Percentiles rank a stretch among this genome's conserved stretches.
These are phyloP conservation scores for Pythium plurisporium DNA, from an alignment of 352 stramenopile genomes.

Conservation along the genomic window DNA sequence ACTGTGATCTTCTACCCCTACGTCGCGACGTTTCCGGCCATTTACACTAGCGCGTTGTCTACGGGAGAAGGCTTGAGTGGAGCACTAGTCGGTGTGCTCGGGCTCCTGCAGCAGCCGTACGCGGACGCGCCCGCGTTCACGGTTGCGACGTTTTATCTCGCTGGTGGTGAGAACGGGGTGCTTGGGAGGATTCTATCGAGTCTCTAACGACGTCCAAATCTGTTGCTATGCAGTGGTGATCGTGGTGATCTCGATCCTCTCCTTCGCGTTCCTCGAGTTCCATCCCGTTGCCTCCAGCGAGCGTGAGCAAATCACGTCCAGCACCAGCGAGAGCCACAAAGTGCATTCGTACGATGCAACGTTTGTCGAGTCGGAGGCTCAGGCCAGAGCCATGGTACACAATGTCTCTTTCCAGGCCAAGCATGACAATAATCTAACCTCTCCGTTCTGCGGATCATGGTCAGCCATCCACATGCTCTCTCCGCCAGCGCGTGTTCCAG, in stretches of 20 bases:
- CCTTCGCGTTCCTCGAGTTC: constrained; percentile 50
- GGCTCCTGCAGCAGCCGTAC: constrained; percentile 55
- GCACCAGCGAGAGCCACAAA: constrained; percentile 4
- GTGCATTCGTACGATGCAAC: constrained; percentile 19
- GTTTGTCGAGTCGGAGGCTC: constrained; percentile 11
- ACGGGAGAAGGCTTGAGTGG: constrained; percentile 66
- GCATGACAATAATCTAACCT: too few species aligned
- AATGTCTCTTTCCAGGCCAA: background rate
- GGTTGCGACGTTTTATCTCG: constrained; percentile 49
- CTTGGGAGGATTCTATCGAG: background rate
- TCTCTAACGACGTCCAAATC: background rate
- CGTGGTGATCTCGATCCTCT: constrained; percentile 41
- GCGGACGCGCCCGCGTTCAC: constrained; percentile 38
- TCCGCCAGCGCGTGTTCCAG: constrained; percentile 21
- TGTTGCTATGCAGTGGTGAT: constrained; percentile 26
- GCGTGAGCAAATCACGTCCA: constrained; percentile 2
- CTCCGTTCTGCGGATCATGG: background rate
- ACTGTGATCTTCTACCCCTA: constrained; percentile 71
- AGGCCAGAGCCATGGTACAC: background rate
- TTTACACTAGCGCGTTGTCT: constrained; percentile 60
- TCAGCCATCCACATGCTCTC: constrained; percentile 16
- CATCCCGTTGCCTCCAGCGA: constrained; percentile 22
- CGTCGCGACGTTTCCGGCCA: constrained; percentile 50
- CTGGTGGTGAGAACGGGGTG: constrained; percentile 23
- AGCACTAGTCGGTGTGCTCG: constrained; percentile 48